Evolutionary conservation across 495 filamentous ascomycete species (phyloP), one percentile per base, ranked within the genome.

Genomic region (Tuber aestivum): DNA sequence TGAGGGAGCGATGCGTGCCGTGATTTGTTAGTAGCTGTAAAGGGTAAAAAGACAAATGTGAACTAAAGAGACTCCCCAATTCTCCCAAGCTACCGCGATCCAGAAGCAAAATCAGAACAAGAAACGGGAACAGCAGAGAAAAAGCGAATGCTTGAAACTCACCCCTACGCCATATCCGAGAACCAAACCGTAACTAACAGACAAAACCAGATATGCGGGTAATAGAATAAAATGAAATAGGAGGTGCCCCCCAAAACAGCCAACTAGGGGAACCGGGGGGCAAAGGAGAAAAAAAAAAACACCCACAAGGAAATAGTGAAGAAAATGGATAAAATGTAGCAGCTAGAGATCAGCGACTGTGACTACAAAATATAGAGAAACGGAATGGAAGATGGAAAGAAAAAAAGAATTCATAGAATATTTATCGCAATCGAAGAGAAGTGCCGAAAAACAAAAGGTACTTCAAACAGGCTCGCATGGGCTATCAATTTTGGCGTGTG

Each of bases 401-500:
- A 70, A 75, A 72, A 79, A 75, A 78, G 50, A 79, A 79, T 72
- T 61, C 56, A 61, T 61, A 61, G 23, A 10, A 61, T 61, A 61
- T 61, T 61, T 61, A 61, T 61, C n/a, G n/a, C 56, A 61, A 61
- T 27, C 56, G 32, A 61, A 61, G 5, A 32, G 56, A 61, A 61
- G 56, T 70, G 42, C 73, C 41, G 32, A 44, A 69, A 77, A 77
- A 72, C 68, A 79, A 79, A 68, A 71, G 70, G 70, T 79, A 72
- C 76, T 79, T 56, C 35, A 32, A 61, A 73, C 69, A 70, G 56
- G 70, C 40, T 41, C 65, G 50, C 37, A 37, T 45, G 16, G 80
- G 32, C 23, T 32, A 77, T 80, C 72, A 80, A 70, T 76, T 79
- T 70, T 80, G 78, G 69, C 78, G 78, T 42, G 77, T 82, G 84